Evolutionary conservation across 164 flowering plant species (phyloP), one percentile per base, ranked within the genome.

Genomic region (Magnolia officinalis): DNA sequence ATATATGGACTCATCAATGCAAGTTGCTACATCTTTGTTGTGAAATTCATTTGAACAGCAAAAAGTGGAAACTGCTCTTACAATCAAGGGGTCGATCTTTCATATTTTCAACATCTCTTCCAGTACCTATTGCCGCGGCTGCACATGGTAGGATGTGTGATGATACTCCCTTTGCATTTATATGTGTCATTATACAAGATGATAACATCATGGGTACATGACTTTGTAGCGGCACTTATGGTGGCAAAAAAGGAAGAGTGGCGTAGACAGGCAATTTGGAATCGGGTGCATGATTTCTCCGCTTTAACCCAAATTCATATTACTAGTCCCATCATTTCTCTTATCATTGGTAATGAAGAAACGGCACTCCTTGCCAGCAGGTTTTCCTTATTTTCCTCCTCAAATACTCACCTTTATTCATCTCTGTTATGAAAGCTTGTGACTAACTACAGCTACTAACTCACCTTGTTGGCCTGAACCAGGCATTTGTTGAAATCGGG

Each of bases 61-160:
- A 90, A 88, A 87, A 80, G 69, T 93, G 97, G 98, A 93, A 93
- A 87, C 88, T 86, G 72, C 88, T 93, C 45, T 83, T 95, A 51
- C 91, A 87, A 76, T 92, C 98, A 55, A 86, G 95, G 75, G 99
- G 97, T 61, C 96, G 96, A 19, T 88, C 98, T 23, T 92, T 91
- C 76, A 93, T 95, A 88, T 93, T 91, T 85, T 93, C 99, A 78
- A 92, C 99, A 67, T 77, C 98, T 67, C 70, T 88, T 63, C 93
- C 97, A 18, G 84, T 96, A 67, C 97, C 96, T 0, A 61, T 89
- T 82, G 91, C 84, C 80, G 98, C 98, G 70, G 97, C 98, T 80
- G 97, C 97, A 59, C 88, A 88, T 80, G 99, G 97, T 91, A 84
- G 71, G 21, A 68, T 16, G 31, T 37, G 31, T 16, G 8, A 37